Evolutionary conservation across 2,329 filamentous ascomycete genomes (phyloP), one percentile per base, ranked within the genome.

Genomic region (Colletotrichum tropicicola): DNA sequence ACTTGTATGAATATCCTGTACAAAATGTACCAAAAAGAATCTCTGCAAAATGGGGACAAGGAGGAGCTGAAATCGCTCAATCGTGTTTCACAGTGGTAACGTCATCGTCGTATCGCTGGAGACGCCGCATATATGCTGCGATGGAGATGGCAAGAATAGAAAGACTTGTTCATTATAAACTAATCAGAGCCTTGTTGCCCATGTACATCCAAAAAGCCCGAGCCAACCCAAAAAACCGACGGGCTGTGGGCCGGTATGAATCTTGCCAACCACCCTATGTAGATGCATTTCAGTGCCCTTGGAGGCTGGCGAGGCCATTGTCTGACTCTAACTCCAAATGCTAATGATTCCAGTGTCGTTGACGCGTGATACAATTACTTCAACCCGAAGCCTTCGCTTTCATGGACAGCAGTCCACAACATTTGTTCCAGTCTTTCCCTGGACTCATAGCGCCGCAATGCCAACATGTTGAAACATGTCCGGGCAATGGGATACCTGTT

Each of bases 311-410:
- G 51, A 19, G 54, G 57, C 55, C 52, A 19, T 51, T 43, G 19
- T 17, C 17, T 35, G 19, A 39, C 44, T 65, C 21, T 47, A 65
- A 61, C 51, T 62, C 51, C 62, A 12, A 15, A 47, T 65, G 52
- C 44, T 45, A 15, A 62, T 51, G 45, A 53, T 56, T 37, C 37
- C 49, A n/a, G 25, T 27, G 39, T 65, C 57, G 39, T 65, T 56
- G 44, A 30, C 57, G 30, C 57, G 45, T 65, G 15, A 62, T 45
- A 60, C 28, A 30, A 30, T 82, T 74, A 95, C 75, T 94, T 96
- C 76, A 98, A 83, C 30, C 94, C 94, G 84, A 98, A 98, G 3
- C 94, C 94, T 76, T 97, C 93, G 73, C 94, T 97, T 77, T 94
- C 93, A 68, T 88, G 83, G n/a, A 97, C 93, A 4, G 94, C 94